These are phyloP conservation scores for Monosporascus sp. DNA, from an alignment of 2,329 filamentous ascomycete species.

Conservation along the genomic window DNA sequence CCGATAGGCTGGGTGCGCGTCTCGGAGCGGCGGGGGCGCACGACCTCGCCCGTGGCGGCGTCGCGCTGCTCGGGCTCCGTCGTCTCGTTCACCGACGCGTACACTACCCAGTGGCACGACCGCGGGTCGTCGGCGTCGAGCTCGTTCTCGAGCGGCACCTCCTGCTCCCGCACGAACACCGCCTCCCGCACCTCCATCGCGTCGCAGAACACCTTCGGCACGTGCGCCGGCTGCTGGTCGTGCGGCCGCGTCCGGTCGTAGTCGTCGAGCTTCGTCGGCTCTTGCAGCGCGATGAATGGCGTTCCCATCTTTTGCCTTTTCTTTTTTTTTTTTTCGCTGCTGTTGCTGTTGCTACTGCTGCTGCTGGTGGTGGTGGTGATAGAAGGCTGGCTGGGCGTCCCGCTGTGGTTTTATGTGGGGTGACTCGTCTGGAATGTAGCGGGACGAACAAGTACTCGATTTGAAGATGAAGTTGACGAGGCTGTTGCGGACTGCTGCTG, in stretches of 20 bases:
- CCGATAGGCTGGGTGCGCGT: constrained; percentile 55
- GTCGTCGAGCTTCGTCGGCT: constrained; percentile 43
- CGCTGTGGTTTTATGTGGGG: neutral
- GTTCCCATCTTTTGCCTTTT: constrained; percentile 36
- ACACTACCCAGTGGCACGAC: constrained; percentile 84
- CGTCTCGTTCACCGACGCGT: constrained; percentile 55
- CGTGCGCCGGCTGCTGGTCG: constrained; percentile 37
- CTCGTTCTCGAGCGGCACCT: constrained; percentile 59
- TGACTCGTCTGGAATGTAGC: too few relatives aligned
- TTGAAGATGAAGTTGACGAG: neutral
- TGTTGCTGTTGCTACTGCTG: neutral
- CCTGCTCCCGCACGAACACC: constrained; percentile 58
- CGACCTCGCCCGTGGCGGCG: constrained; percentile 32
- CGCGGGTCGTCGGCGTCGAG: constrained; percentile 74
- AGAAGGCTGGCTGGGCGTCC: neutral
- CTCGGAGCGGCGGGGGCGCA: constrained; percentile 37
- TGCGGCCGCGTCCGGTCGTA: constrained; percentile 37
- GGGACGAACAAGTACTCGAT: neutral
- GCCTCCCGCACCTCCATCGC: constrained; percentile 56
- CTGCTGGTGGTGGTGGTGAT: neutral
- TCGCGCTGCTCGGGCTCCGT: constrained; percentile 38
- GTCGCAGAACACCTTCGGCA: constrained; percentile 55
- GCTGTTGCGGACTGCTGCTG: too few relatives aligned
- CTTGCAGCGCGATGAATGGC: constrained; percentile 42
- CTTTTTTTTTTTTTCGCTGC: neutral